These are phyloP conservation scores for Pseudevernia furfuracea DNA, from an alignment of 495 filamentous ascomycete species.

Conservation along the genomic window DNA sequence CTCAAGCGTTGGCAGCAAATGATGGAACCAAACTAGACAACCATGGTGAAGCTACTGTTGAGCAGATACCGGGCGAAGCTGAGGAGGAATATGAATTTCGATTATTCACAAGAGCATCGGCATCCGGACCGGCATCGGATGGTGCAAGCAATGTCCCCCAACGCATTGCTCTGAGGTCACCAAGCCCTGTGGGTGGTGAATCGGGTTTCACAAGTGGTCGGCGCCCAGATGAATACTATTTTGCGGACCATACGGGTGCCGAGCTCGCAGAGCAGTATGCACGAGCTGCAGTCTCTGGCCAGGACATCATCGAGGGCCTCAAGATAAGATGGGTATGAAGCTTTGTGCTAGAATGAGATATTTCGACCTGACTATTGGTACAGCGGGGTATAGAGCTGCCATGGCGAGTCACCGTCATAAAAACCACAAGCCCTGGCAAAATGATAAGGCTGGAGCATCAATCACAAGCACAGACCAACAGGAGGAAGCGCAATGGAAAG, in stretches of 20 bases:
- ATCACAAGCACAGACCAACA: slow-evolving; percentile 18
- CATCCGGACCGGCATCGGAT: neutral
- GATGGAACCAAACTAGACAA: neutral
- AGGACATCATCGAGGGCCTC: slow-evolving; percentile 5
- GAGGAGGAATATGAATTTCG: slow-evolving; percentile 15
- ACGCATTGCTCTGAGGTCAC: slow-evolving; percentile 18
- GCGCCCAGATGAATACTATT: slow-evolving; percentile 17
- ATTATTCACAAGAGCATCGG: slow-evolving; percentile 9
- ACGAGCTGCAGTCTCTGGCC: slow-evolving; percentile 14
- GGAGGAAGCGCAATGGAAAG: slow-evolving; percentile 22
- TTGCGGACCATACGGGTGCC: slow-evolving; percentile 1
- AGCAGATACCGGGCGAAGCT: neutral
- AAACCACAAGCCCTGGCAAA: neutral
- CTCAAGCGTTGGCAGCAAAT: neutral
- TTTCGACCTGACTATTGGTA: neutral
- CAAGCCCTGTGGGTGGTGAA: slow-evolving; percentile 8
- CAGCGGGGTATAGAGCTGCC: slow-evolving; percentile 19
- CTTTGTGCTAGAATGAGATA: neutral
- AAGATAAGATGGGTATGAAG: slow-evolving; percentile 19
- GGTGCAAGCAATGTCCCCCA: neutral
- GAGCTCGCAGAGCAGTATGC: slow-evolving; percentile 13
- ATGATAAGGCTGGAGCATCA: neutral
- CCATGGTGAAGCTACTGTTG: neutral
- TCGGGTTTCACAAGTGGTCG: slow-evolving; percentile 2
- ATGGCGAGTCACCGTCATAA: slow-evolving; percentile 18